Evolutionary conservation across 2,329 filamentous ascomycete species (phyloP).

Genomic region (Dothistroma pini): DNA sequence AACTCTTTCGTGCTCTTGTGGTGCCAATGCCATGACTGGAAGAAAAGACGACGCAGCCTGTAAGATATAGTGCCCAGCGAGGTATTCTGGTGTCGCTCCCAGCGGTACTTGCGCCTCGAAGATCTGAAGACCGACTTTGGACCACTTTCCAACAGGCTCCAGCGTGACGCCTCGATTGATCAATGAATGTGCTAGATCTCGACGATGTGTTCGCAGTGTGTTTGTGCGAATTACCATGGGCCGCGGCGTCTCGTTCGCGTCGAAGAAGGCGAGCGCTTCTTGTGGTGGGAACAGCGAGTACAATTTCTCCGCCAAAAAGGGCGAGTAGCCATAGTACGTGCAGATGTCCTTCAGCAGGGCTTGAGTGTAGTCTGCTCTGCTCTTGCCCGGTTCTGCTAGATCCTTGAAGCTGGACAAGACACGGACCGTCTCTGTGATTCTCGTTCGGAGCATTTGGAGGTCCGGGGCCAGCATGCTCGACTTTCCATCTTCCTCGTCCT

Average conservation of each 20-base stretch:
- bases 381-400: slow-evolving; percentile 73
- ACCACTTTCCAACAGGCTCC: slow-evolving; percentile 97
- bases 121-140: slow-evolving; percentile 92
- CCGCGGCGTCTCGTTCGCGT: slow-evolving; percentile 92
- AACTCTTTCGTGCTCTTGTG: slow-evolving; percentile 86
- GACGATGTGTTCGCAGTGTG: slow-evolving; percentile 72
- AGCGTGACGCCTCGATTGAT: slow-evolving; percentile 96
- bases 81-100: slow-evolving; percentile 94
- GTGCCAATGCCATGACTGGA: slow-evolving; percentile 93
- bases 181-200: slow-evolving; percentile 83
- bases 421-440: slow-evolving; percentile 90
- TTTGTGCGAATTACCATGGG: slow-evolving; percentile 97
- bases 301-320: slow-evolving; percentile 93
- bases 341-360: slow-evolving; percentile 90
- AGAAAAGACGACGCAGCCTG: slow-evolving; percentile 96
- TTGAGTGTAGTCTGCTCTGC: slow-evolving; percentile 80
- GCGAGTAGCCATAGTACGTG: slow-evolving; percentile 93
- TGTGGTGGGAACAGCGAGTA: slow-evolving; percentile 86
- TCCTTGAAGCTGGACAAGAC: slow-evolving; percentile 86
- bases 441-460: slow-evolving; percentile 78
- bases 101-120: slow-evolving; percentile 87
- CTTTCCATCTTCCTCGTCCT: slow-evolving; percentile 57
- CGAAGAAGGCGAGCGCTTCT: slow-evolving; percentile 97
- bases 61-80: slow-evolving; percentile 95
- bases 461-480: slow-evolving; percentile 73